Evolutionary conservation across 805 yeast genomes (phyloP).

Genomic region (Starmerella scarabaei): DNA sequence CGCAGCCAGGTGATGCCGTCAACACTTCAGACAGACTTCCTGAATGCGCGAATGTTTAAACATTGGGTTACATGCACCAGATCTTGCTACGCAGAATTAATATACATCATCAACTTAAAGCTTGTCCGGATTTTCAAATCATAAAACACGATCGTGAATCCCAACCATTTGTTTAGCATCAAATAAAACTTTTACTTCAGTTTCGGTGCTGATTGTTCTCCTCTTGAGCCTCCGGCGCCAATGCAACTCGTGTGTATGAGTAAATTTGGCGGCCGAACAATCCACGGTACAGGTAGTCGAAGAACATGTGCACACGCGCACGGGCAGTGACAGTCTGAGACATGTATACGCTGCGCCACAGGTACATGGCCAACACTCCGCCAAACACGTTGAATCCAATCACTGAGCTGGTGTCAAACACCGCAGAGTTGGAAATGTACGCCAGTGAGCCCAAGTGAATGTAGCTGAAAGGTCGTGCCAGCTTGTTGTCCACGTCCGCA

Average conservation of each 20-base stretch:
- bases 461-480: slow-evolving; percentile 47
- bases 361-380: slow-evolving; percentile 55
- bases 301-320: slow-evolving; percentile 47
- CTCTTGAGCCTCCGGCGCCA: too few relatives aligned
- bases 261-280: slow-evolving; percentile 29
- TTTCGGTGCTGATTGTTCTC: too few relatives aligned
- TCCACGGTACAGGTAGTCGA: slow-evolving; percentile 54
- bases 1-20: too few relatives aligned
- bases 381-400: slow-evolving; percentile 45
- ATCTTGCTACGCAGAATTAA: background rate
- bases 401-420: slow-evolving; percentile 43
- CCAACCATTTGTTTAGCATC: too few relatives aligned
- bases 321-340: slow-evolving; percentile 54
- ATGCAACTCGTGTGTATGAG: slow-evolving; percentile 20
- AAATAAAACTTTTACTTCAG: too few relatives aligned
- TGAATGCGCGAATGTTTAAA: background rate
- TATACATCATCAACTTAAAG: too few relatives aligned
- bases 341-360: slow-evolving; percentile 61
- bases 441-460: slow-evolving; percentile 56
- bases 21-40: too few relatives aligned
- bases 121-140: background rate
- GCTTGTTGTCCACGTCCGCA: slow-evolving; percentile 43
- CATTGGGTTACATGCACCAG: background rate
- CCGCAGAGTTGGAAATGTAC: slow-evolving; percentile 58
- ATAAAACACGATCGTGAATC: too few relatives aligned